Conservation (phyloP, 2,329 filamentous ascomycete species). For the Ophioceras dolichostomum region DNA sequence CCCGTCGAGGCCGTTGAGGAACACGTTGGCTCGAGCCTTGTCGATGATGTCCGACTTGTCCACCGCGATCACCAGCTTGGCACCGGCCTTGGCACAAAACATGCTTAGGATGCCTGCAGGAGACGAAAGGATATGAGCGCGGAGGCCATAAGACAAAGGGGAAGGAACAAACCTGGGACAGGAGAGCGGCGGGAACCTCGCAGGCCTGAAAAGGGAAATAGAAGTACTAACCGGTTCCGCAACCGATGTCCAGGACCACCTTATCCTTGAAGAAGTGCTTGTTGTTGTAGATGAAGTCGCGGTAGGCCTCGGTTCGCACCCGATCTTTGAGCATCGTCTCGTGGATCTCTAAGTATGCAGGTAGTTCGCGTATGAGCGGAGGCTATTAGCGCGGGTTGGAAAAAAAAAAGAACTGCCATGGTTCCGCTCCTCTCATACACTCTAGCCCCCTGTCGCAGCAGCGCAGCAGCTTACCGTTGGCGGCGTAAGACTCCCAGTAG, state of each 20-base stretch:
- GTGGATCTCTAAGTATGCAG: conserved; percentile 58
- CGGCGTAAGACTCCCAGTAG: conserved; percentile 51
- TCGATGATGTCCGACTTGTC: conserved; percentile 87
- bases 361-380: not conserved
- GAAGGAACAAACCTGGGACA: not conserved
- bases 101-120: conserved; percentile 87
- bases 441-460: no score
- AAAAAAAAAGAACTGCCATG: conserved; percentile 2
- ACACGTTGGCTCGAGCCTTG: conserved; percentile 75
- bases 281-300: conserved; percentile 90
- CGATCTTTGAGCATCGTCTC: conserved; percentile 92
- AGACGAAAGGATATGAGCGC: conserved; percentile 21
- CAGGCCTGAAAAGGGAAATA: not conserved
- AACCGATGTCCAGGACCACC: conserved; percentile 82
- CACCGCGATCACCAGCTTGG: conserved; percentile 75
- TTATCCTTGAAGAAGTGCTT: conserved; percentile 80
- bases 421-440: no score
- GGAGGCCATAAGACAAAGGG: not conserved
- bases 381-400: not conserved
- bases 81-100: conserved; percentile 87
- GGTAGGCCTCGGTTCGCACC: conserved; percentile 80
- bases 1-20: conserved; percentile 62
- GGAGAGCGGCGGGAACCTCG: not conserved
- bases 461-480: conserved; percentile 34
- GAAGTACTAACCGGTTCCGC: conserved; percentile 54